Conservation (phyloP, 768 basidiomycete species). For the Macrolepiota dolichaula region DNA sequence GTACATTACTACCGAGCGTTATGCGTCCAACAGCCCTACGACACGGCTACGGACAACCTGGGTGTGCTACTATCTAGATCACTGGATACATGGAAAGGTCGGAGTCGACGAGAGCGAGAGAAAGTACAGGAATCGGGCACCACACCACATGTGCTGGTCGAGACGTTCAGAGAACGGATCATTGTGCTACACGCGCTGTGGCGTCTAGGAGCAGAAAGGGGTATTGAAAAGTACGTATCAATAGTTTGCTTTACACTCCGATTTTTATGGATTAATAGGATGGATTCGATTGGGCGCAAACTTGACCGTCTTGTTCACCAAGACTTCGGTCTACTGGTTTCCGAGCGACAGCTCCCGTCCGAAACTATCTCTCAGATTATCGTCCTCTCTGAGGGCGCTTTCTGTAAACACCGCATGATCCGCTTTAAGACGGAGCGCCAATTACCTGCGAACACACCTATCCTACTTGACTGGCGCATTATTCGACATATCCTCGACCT, state of each 20-base stretch:
- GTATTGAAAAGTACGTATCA: conserved; percentile 52
- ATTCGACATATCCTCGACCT: conserved; percentile 66
- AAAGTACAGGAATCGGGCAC: conserved; percentile 27
- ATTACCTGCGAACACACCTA: conserved; percentile 28
- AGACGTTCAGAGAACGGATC: conserved; percentile 68
- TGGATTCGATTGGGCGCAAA: conserved; percentile 43
- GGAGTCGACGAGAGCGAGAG: conserved; percentile 36
- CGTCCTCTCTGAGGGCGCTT: conserved; percentile 72
- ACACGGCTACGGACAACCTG: conserved; percentile 85
- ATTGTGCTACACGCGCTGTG: conserved; percentile 77
- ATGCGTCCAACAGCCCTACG: conserved; percentile 82
- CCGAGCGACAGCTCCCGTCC: conserved; percentile 65
- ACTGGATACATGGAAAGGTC: conserved; percentile 54
- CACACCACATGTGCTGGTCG: conserved; percentile 52
- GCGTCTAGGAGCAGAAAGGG: conserved; percentile 53
- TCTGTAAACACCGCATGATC: conserved; percentile 83
- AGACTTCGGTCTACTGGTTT: conserved; percentile 59
- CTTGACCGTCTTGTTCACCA: conserved; percentile 46
- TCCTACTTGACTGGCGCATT: conserved; percentile 59
- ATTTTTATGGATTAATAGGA: conserved; percentile 29
- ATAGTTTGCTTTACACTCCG: conserved; percentile 7
- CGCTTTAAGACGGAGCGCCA: conserved; percentile 38
- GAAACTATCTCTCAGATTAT: conserved; percentile 76
- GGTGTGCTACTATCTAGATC: conserved; percentile 66
- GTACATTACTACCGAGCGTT: conserved; percentile 91